Percentiles rank a stretch among this genome's conserved stretches.
Conservation (phyloP, 1,284 basidiomycete genomes). For the Leccinum holopus region DNA sequence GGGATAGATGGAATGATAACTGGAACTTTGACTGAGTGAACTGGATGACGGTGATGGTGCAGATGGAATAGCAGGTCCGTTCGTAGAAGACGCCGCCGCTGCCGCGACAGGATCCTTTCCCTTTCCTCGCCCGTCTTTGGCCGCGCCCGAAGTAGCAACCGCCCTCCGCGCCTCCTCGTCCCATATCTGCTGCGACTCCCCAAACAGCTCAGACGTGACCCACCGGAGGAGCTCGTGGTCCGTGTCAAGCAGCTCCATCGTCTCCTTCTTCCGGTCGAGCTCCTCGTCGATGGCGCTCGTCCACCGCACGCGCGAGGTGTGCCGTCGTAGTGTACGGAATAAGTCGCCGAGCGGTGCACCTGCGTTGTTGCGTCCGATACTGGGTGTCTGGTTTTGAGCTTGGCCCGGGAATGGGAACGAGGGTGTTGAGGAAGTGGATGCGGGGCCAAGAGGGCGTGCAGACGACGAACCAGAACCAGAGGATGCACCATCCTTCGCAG, state of each 20-base stretch:
- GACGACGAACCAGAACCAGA: slow-evolving; percentile 8
- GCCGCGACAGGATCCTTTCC: not conserved
- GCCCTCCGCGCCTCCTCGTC: slow-evolving; percentile 47
- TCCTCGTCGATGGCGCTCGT: slow-evolving; percentile 53
- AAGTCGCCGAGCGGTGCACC: slow-evolving; percentile 29
- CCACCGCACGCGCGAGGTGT: slow-evolving; percentile 50
- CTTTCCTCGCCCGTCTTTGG: not conserved
- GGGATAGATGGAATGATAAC: slow-evolving; percentile 69
- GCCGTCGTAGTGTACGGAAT: slow-evolving; percentile 45
- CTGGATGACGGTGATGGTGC: not conserved
- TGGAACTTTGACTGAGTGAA: slow-evolving; percentile 33
- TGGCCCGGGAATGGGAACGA: not conserved
- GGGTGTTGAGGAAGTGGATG: not conserved
- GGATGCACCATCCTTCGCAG: slow-evolving; percentile 32
- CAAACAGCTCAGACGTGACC: slow-evolving; percentile 72
- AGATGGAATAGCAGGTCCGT: not conserved
- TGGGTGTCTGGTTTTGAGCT: slow-evolving; percentile 9
- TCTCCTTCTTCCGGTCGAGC: slow-evolving; percentile 75
- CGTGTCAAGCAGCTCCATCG: slow-evolving; percentile 66
- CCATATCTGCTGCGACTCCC: slow-evolving; percentile 43
- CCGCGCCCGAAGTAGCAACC: slow-evolving; percentile 1
- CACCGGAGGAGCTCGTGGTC: slow-evolving; percentile 77
- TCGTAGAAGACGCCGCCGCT: not conserved
- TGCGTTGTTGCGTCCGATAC: slow-evolving; percentile 15
- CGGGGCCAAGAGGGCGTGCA: not conserved